These are phyloP conservation scores for Mycena sanguinolenta DNA, from an alignment of 768 basidiomycete genomes.

Conservation along the genomic window DNA sequence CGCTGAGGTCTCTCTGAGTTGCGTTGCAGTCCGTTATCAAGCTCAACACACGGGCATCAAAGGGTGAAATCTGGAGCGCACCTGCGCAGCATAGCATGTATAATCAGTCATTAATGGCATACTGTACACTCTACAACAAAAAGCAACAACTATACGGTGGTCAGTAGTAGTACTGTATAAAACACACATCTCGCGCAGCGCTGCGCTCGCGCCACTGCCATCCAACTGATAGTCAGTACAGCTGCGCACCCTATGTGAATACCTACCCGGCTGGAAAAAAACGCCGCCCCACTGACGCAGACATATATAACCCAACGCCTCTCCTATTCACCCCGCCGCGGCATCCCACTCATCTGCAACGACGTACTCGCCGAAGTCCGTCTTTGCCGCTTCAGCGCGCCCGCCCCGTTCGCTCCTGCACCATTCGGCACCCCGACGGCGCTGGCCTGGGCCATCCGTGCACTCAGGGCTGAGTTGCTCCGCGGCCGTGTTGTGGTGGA, in stretches of 20 bases:
- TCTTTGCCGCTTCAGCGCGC: conserved; percentile 84
- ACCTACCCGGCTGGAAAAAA: neutral
- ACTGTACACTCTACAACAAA: conserved; percentile 54
- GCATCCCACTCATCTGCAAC: conserved; percentile 54
- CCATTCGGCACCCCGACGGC: conserved; percentile 46
- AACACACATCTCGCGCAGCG: neutral
- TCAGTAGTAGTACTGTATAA: conserved; percentile 7
- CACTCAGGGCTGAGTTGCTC: conserved; percentile 64
- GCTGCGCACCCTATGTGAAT: neutral
- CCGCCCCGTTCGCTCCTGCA: conserved; percentile 48
- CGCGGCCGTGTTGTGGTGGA: conserved; percentile 80
- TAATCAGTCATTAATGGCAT: conserved; percentile 17
- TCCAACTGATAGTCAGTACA: neutral
- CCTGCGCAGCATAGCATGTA: no score
- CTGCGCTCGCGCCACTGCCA: neutral
- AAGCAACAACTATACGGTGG: conserved; percentile 27
- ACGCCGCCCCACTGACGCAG: neutral
- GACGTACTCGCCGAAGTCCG: conserved; percentile 79
- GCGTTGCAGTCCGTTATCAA: no score
- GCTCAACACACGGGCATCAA: no score
- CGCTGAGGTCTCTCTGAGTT: no score
- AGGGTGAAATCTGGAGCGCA: no score
- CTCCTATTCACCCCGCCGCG: conserved; percentile 1
- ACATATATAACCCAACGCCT: neutral
- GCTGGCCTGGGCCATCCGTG: conserved; percentile 38